These are phyloP conservation scores for Dalbergia cultrata DNA, from an alignment of 306 rosid genomes.

Conservation along the genomic window DNA sequence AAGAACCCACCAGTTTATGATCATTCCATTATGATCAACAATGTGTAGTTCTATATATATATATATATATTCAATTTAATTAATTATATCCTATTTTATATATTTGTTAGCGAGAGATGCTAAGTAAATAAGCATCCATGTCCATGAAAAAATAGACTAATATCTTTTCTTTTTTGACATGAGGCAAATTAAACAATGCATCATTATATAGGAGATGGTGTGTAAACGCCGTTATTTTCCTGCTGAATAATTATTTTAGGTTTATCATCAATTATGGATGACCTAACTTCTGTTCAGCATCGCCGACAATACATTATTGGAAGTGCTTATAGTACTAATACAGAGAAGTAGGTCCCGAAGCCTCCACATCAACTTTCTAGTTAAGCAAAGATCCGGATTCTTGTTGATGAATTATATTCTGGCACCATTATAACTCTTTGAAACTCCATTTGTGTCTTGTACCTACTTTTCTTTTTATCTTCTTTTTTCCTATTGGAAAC, in stretches of 20 bases:
- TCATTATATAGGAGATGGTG: background rate
- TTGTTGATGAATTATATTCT: constrained; percentile 89
- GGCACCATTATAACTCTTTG: constrained; percentile 79
- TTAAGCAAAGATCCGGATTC: constrained; percentile 85
- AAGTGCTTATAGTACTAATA: constrained; percentile 57
- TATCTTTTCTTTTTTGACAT: too few species aligned
- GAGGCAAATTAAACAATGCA: constrained; percentile 9
- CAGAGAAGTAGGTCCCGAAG: constrained; percentile 72
- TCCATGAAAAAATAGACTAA: background rate
- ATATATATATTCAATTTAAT: background rate
- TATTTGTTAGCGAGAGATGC: constrained; percentile 3
- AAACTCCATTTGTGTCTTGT: constrained; percentile 71
- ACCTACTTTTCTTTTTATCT: constrained; percentile 62
- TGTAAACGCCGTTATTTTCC: constrained; percentile 8
- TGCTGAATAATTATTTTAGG: constrained; percentile 53
- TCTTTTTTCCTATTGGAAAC: constrained; percentile 55
- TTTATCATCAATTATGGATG: constrained; percentile 66
- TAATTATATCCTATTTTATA: background rate
- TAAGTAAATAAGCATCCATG: background rate
- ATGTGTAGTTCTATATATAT: background rate
- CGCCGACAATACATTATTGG: constrained; percentile 92
- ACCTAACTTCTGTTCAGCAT: constrained; percentile 77
- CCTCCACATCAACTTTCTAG: constrained; percentile 85
- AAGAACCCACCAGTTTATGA: constrained; percentile 1
- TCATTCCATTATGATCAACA: background rate